These are phyloP conservation scores for Austroboletus rostrupii DNA, from an alignment of 1,284 basidiomycete species.

Conservation along the genomic window DNA sequence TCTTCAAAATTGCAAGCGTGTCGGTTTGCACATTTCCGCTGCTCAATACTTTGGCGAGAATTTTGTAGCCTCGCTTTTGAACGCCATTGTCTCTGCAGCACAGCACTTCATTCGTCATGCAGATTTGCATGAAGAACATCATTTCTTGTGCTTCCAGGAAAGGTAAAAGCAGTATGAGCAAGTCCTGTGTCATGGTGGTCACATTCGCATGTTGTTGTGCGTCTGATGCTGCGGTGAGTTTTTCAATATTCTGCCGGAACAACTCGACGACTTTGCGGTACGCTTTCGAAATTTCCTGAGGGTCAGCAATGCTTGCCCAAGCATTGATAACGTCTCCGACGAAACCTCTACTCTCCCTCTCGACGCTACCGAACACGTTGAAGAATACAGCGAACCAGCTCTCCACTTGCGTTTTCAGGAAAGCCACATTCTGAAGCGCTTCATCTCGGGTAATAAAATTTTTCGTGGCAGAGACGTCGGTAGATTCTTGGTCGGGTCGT, in stretches of 20 bases:
- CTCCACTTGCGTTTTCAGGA: constrained; percentile 77
- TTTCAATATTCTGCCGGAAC: constrained; percentile 69
- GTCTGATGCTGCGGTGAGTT: constrained; percentile 27
- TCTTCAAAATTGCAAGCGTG: constrained; percentile 47
- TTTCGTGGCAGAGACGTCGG: constrained; percentile 18
- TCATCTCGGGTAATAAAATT: constrained; percentile 44
- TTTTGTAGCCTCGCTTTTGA: constrained; percentile 95
- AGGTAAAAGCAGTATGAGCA: constrained; percentile 84
- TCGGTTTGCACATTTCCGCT: constrained; percentile 46
- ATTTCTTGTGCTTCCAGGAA: constrained; percentile 63
- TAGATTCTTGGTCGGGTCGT: constrained; percentile 30
- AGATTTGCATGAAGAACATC: constrained; percentile 60
- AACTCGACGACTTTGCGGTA: constrained; percentile 78
- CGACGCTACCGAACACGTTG: constrained; percentile 91
- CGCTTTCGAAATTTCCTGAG: constrained; percentile 73
- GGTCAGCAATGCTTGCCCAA: constrained; percentile 83
- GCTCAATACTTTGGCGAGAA: constrained; percentile 73
- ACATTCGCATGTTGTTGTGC: constrained; percentile 35
- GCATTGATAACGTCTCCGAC: constrained; percentile 86
- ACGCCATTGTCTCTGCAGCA: constrained; percentile 79
- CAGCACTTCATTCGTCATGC: constrained; percentile 57
- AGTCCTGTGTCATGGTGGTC: constrained; percentile 79
- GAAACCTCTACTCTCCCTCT: constrained; percentile 71
- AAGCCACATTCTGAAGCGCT: constrained; percentile 67
- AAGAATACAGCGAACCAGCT: constrained; percentile 95